Conservation (phyloP, 164 flowering plant species). For the Buxus sempervirens region DNA sequence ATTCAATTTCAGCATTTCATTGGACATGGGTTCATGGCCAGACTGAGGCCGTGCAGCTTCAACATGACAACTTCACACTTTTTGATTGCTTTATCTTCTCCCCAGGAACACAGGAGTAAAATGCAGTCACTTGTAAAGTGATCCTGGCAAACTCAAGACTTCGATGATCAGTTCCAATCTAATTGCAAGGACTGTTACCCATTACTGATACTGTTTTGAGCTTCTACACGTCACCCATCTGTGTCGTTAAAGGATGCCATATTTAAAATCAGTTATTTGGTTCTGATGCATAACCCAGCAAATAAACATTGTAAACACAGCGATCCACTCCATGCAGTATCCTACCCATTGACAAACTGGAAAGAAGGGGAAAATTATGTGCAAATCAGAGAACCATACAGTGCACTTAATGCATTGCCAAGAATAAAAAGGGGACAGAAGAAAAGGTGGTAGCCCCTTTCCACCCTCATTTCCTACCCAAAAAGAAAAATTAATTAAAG, state of each 20-base stretch:
- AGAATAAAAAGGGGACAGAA: neutral
- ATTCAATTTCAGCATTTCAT: too few species aligned
- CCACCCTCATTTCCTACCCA: too few species aligned
- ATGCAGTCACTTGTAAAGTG: slow-evolving; percentile 43
- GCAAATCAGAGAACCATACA: too few species aligned
- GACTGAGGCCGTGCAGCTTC: too few species aligned
- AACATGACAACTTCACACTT: too few species aligned
- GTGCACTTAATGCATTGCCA: neutral
- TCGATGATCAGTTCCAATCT: slow-evolving; percentile 38
- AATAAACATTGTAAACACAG: neutral
- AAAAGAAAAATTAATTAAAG: too few species aligned
- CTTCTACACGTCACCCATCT: slow-evolving; percentile 32
- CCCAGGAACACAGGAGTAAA: too few species aligned
- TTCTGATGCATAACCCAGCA: neutral
- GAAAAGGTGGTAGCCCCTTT: too few species aligned
- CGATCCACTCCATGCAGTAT: neutral
- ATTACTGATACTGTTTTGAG: slow-evolving; percentile 21
- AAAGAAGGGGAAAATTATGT: neutral
- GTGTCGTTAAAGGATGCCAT: slow-evolving; percentile 11
- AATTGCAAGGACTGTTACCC: slow-evolving; percentile 38
- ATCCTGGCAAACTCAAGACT: slow-evolving; percentile 29
- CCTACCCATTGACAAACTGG: neutral
- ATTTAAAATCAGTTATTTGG: neutral
- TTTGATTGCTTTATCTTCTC: too few species aligned
- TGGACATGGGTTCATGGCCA: too few species aligned